These are phyloP conservation scores for Puccinia coronata DNA, from an alignment of 1,284 basidiomycete species.

Conservation along the genomic window DNA sequence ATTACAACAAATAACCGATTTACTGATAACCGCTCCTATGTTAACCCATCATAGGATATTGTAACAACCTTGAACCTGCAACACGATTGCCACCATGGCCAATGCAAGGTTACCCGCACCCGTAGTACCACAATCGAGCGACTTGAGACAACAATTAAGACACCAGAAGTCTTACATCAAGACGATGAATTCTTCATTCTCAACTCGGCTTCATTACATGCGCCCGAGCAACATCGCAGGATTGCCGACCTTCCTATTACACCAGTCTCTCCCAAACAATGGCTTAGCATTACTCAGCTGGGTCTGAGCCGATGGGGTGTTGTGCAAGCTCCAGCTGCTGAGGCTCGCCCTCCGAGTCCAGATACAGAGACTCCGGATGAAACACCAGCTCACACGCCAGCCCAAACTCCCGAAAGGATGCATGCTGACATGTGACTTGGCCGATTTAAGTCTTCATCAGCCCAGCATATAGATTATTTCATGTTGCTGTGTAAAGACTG, in stretches of 20 bases:
- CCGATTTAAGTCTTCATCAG: too few relatives aligned
- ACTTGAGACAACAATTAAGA: not conserved
- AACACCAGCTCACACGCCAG: too few relatives aligned
- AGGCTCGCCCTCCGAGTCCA: too few relatives aligned
- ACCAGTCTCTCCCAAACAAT: not conserved
- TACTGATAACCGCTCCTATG: not conserved
- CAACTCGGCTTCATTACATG: conserved; percentile 13
- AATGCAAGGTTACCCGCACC: not conserved
- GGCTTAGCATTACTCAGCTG: not conserved
- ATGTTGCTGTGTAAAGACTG: too few relatives aligned
- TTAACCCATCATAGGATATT: not conserved
- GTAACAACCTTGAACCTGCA: not conserved
- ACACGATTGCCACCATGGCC: not conserved
- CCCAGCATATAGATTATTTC: too few relatives aligned
- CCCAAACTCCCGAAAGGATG: too few relatives aligned
- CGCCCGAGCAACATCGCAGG: not conserved
- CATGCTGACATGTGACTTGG: too few relatives aligned
- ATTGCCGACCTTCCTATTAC: not conserved
- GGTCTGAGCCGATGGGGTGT: not conserved
- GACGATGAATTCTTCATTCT: not conserved
- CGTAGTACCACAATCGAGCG: not conserved
- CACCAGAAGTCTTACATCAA: not conserved
- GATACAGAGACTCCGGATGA: too few relatives aligned
- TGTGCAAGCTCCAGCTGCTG: not conserved
- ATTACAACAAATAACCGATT: not conserved